These are phyloP conservation scores for Schizophyllum commune DNA, from an alignment of 1,284 basidiomycete species.

Conservation along the genomic window DNA sequence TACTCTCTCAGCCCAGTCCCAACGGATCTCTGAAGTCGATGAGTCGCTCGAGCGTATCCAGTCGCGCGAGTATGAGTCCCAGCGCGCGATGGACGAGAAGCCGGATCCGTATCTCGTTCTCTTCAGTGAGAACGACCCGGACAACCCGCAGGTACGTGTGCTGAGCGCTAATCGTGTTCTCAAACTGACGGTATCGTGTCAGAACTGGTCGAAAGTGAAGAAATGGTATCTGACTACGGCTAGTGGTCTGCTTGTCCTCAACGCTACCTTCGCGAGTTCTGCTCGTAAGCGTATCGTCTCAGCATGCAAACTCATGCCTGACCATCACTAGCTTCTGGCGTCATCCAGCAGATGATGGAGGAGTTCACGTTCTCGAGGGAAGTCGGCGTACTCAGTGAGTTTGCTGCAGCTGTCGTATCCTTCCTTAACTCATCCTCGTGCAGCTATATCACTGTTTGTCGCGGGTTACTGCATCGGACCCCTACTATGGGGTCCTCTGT, in stretches of 20 bases:
- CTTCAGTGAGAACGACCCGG: constrained; percentile 26
- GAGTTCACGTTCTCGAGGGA: constrained; percentile 52
- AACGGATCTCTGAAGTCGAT: not conserved
- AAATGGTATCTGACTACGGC: constrained; percentile 40
- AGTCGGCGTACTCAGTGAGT: constrained; percentile 29
- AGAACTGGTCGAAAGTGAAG: constrained; percentile 30
- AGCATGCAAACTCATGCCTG: not conserved
- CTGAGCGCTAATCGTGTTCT: not conserved
- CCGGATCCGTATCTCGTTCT: constrained; percentile 26
- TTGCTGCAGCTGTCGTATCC: not conserved
- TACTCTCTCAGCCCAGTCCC: not conserved
- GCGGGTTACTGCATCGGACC: constrained; percentile 44
- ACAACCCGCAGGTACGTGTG: constrained; percentile 25
- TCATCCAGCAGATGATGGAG: constrained; percentile 34
- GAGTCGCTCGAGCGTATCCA: not conserved
- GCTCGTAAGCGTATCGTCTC: constrained; percentile 28
- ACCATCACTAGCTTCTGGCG: constrained; percentile 33
- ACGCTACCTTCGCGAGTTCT: constrained; percentile 59
- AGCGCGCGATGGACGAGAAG: not conserved
- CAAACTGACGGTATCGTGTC: not conserved
- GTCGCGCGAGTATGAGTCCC: not conserved
- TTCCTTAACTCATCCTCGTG: not conserved
- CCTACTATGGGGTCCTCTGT: constrained; percentile 48
- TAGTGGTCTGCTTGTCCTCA: constrained; percentile 57
- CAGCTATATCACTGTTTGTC: constrained; percentile 45